These are phyloP conservation scores for Avicennia marina DNA, from an alignment of 257 asterid species.

Conservation along the genomic window DNA sequence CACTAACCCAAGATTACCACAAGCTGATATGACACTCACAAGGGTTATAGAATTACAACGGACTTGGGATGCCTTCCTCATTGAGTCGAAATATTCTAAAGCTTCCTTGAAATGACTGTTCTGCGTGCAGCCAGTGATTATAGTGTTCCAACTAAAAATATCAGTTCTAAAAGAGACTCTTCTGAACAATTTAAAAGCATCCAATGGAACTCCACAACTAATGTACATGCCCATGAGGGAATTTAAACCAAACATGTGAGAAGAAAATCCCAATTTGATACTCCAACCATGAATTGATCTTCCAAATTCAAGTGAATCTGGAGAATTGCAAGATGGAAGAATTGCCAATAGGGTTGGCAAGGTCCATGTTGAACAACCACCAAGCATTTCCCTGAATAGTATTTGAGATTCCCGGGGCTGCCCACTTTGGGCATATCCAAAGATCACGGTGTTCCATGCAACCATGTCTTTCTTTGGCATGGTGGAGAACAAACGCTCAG, in stretches of 20 bases:
- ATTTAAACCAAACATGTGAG: slow-evolving; percentile 36
- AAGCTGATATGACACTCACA: slow-evolving; percentile 43
- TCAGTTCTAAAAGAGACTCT: slow-evolving; percentile 24
- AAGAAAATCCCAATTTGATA: slow-evolving; percentile 47
- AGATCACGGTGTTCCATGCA: slow-evolving; percentile 69
- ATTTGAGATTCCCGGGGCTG: slow-evolving; percentile 37
- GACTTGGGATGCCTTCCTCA: slow-evolving; percentile 43
- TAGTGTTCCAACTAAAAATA: slow-evolving; percentile 58
- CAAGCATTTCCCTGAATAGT: slow-evolving; percentile 45
- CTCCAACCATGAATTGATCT: slow-evolving; percentile 56
- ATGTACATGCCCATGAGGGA: slow-evolving; percentile 62
- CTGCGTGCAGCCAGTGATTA: slow-evolving; percentile 58
- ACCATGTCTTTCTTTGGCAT: slow-evolving; percentile 50
- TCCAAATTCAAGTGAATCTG: slow-evolving; percentile 39
- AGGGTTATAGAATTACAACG: slow-evolving; percentile 36
- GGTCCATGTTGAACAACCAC: slow-evolving; percentile 26
- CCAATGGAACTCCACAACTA: slow-evolving; percentile 35
- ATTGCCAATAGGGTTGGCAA: slow-evolving; percentile 57
- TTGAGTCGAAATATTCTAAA: slow-evolving; percentile 41
- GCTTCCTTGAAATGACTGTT: slow-evolving; percentile 44
- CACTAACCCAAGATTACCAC: slow-evolving; percentile 52
- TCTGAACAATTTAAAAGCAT: slow-evolving; percentile 43
- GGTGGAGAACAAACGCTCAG: slow-evolving; percentile 36
- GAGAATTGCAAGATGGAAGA: slow-evolving; percentile 53
- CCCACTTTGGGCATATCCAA: slow-evolving; percentile 54